Evolutionary conservation across 768 basidiomycete genomes (phyloP), one percentile per base, ranked within the genome.

Genomic region (Tricholoma saponaceum): DNA sequence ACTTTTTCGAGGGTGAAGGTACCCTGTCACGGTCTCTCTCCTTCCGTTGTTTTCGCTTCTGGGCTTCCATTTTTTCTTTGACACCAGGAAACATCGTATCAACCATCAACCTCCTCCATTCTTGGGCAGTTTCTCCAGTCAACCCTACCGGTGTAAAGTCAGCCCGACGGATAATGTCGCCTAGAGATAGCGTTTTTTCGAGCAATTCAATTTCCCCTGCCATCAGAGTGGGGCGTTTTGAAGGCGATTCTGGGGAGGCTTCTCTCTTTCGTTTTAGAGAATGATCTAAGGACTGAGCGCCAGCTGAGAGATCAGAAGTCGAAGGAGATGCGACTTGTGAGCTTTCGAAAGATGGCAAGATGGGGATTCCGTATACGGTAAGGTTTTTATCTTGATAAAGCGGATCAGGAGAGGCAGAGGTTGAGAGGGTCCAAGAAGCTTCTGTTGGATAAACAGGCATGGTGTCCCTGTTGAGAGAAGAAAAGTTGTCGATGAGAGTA

Each of bases 331-430:
- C 13, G 20, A 26, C 25, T n/a, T 47, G 23, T 28, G 30, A 39
- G 51, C 43, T 28, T 5, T 55, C 41, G 22, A 32, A 32, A n/a
- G 52, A 58, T 25, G 68, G 67, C 5, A 70, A 59, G 49, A 83
- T 61, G 4, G 87, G 80, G 37, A 90, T 74, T 1, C 81, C 78
- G 62, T 87, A 90, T 6, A 92, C 79, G 7, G 80, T 76, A 52
- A 93, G 70, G 61, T 85, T 85, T 9, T 79, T 74, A 64, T 92
- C 90, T 55, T 75, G 72, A 70, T 78, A 90, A 32, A 84, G 71
- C 2, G 84, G 84, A 23, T 71, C 67, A 8, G 72, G 66, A 3
- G 64, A 58, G 12, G 64, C 39, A 0, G 67, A 58, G 5, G 67
- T 41, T 6, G 64, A 46, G 22, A 60, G 59, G 43, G 55, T 57